Percentiles rank a stretch among this genome's conserved stretches.
Evolutionary conservation across 352 stramenopile genomes (phyloP).

Genomic region (Pythium inflatum): DNA sequence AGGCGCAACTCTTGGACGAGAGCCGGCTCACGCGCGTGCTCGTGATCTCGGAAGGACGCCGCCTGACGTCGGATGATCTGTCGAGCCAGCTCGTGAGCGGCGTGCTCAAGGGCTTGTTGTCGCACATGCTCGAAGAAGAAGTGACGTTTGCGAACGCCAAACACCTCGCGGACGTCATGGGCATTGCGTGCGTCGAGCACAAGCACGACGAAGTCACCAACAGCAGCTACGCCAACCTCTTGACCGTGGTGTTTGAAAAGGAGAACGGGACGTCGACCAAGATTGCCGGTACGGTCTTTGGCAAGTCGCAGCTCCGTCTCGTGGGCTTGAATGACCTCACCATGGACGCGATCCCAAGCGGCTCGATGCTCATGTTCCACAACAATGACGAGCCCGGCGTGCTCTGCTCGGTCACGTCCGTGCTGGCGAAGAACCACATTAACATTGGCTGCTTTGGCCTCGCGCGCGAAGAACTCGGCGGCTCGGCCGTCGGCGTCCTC

Average conservation of each 20-base stretch:
- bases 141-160: constrained; percentile 91
- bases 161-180: constrained; percentile 86
- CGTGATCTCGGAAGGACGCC: constrained; percentile 80
- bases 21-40: constrained; percentile 68
- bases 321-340: constrained; percentile 88
- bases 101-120: constrained; percentile 91
- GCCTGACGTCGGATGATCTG: constrained; percentile 81
- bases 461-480: constrained; percentile 67
- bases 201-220: constrained; percentile 79
- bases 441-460: constrained; percentile 96
- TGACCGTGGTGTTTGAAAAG: constrained; percentile 92
- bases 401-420: constrained; percentile 93
- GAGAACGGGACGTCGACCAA: constrained; percentile 80
- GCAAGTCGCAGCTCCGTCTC: constrained; percentile 84
- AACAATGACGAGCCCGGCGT: constrained; percentile 96
- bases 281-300: constrained; percentile 91
- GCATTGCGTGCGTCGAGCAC: constrained; percentile 90
- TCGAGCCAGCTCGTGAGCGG: constrained; percentile 85
- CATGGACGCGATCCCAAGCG: constrained; percentile 86
- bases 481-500: constrained; percentile 83
- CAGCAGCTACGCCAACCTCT: constrained; percentile 88
- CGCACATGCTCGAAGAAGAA: constrained; percentile 90
- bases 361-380: constrained; percentile 93
- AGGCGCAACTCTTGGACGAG: constrained; percentile 83
- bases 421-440: constrained; percentile 90